Base-by-base conservation (phyloP, 2,329 filamentous ascomycete species). In the Monilinia fructigena region DNA sequence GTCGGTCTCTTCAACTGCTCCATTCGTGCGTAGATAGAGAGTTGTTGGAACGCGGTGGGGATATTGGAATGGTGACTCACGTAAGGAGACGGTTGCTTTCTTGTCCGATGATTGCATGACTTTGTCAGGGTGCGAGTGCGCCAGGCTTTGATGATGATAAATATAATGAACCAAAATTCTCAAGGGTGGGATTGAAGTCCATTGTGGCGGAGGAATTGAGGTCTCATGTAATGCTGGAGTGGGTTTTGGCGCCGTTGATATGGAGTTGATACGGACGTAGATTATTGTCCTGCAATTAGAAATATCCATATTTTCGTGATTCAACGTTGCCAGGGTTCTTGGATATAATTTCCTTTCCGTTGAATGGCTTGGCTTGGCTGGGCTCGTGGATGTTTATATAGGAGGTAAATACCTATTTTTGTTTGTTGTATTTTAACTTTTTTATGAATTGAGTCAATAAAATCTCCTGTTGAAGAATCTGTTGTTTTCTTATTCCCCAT, bases 41-140 rank as follows among this genome's bases (percentile, higher is more conserved):
- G 12, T 11, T 20, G 16, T 14, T 6, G 31, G 31, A 55, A 18
- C 20, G 4, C 23, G 35, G 4, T 55, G 20, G 11, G 10, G n/a
- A 38, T 0, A 12, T 6, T 3, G 54, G 20, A 40, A 40, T 23
- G n/a, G 16, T 14, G n/a, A 28, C 4, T 16, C 20, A 35, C 7
- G 18, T n/a, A 59, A 26, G 6, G 4, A n/a, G 11, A 35, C 4
- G 4, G n/a, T 23, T 0, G 18, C 26, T 47, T 23, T 35, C 12
- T 16, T 26, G 42, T 28, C 18, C 20, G 31, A 35, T n/a, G 56
- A 18, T 23, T 1, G 23, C 28, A 20, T 20, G 16, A 16, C 28
- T 23, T 38, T 23, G 42, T 31, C 55, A 6, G 8, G 20, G 20
- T 60, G 42, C 56, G 28, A 60, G 56, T 38, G 56, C 56, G 48